These are phyloP conservation scores for Leccinum ochraceum DNA, from an alignment of 768 basidiomycete genomes.

Conservation along the genomic window DNA sequence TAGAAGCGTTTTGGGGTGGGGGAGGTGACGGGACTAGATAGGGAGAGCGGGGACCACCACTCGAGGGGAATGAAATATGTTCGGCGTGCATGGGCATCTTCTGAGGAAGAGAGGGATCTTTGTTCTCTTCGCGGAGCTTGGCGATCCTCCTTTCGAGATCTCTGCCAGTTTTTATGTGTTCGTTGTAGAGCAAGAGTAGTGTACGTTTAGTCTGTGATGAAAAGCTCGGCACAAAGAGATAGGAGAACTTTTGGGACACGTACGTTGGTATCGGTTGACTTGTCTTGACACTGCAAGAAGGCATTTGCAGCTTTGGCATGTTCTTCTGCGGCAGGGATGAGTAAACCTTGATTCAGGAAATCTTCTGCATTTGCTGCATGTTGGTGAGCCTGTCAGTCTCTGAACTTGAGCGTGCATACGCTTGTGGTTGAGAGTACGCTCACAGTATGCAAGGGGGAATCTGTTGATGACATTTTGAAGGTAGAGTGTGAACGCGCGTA, in stretches of 20 bases:
- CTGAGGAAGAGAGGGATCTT: constrained; percentile 75
- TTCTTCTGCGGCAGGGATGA: constrained; percentile 72
- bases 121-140: constrained; percentile 72
- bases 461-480: constrained; percentile 35
- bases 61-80: constrained; percentile 21
- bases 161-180: constrained; percentile 68
- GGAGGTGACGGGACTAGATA: constrained; percentile 46
- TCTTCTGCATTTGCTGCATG: constrained; percentile 84
- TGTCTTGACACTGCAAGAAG: constrained; percentile 70
- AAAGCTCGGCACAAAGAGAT: constrained; percentile 6
- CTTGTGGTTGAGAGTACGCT: constrained; percentile 14
- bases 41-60: constrained; percentile 14
- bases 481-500: background rate
- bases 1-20: constrained; percentile 41
- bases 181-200: constrained; percentile 69
- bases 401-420: constrained; percentile 6
- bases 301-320: constrained; percentile 77
- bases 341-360: constrained; percentile 60
- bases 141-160: constrained; percentile 73
- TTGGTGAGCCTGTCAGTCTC: constrained; percentile 65
- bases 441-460: constrained; percentile 56
- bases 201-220: constrained; percentile 69
- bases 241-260: constrained; percentile 19
- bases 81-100: constrained; percentile 40
- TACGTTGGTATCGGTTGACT: constrained; percentile 74